Evolutionary conservation across 2,329 filamentous ascomycete species (phyloP), one percentile per base, ranked within the genome.

Genomic region (Sarocladium oryzae): DNA sequence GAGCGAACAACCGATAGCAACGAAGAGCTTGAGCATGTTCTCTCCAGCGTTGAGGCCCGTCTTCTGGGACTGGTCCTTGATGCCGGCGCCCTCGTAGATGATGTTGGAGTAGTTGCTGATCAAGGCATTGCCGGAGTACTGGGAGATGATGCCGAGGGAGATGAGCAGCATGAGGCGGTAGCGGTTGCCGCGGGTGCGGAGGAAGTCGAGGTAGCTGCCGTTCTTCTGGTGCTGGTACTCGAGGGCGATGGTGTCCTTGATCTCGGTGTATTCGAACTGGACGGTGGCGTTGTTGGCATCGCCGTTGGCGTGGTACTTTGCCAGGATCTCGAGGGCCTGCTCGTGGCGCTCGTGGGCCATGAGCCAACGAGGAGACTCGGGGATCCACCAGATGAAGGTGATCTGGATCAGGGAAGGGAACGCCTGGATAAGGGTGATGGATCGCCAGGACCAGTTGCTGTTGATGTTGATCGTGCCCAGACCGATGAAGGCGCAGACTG

Each of bases 401-500:
- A 86, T 69, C 68, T 86, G 83, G 52, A 85, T 70, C 10, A 82
- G 55, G 0, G 80, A 83, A 0, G 82, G 82, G 1, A 80, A 60
- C 24, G 78, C 74, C 66, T 87, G 84, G 10, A 86, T 68, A 13
- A 86, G 69, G 5, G 79, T 80, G 48, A 85, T 81, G 30, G 78
- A 78, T 45, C 82, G 73, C 84, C 84, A 88, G 3, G 79, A 81
- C 82, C 83, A 86, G 58, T 85, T 71, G 56, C 65, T 76, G 10
- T 67, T 60, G 53, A 86, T 77, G 32, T 74, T 69, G 23, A 76
- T 69, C 1, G 83, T 86, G 32, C 79, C 82, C 69, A 82, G 84
- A 26, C 81, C 79, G 48, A 85, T 73, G 69, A 78, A 81, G 2
- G 79, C 78, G 28, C 82, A 80, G 45, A 82, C 21, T 20, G 3